Evolutionary conservation across 2,329 filamentous ascomycete species (phyloP).

Genomic region (Colletotrichum incanum): DNA sequence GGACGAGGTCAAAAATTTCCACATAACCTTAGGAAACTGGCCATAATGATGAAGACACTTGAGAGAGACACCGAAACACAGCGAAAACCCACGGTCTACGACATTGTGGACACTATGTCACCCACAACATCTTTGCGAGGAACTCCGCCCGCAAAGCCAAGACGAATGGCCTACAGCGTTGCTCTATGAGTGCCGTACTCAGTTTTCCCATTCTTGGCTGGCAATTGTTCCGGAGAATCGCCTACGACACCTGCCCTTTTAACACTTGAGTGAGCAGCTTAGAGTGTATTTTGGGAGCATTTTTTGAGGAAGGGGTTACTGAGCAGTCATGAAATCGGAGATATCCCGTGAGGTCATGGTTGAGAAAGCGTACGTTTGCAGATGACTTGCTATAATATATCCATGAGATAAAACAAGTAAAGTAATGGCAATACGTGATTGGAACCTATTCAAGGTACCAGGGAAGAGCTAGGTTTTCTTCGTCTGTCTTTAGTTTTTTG

Average conservation of each 20-base stretch:
- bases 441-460: background rate
- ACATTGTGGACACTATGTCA: background rate
- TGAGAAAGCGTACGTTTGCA: background rate
- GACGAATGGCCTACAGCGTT: background rate
- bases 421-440: background rate
- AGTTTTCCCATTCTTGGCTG: background rate
- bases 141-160: background rate
- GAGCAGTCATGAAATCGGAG: background rate
- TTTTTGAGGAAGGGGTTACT: background rate
- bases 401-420: background rate
- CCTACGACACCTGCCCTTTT: background rate
- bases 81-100: background rate
- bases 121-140: background rate
- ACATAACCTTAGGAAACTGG: too few relatives aligned
- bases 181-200: background rate
- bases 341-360: background rate
- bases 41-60: background rate
- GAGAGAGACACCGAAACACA: background rate
- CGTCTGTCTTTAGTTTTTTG: background rate
- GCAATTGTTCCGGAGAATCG: background rate
- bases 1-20: too few relatives aligned
- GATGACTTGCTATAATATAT: background rate
- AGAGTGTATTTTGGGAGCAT: background rate
- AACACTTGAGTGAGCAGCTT: background rate
- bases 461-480: background rate